Evolutionary conservation across 768 basidiomycete species (phyloP).

Genomic region (Cystofilobasidium capitatum): DNA sequence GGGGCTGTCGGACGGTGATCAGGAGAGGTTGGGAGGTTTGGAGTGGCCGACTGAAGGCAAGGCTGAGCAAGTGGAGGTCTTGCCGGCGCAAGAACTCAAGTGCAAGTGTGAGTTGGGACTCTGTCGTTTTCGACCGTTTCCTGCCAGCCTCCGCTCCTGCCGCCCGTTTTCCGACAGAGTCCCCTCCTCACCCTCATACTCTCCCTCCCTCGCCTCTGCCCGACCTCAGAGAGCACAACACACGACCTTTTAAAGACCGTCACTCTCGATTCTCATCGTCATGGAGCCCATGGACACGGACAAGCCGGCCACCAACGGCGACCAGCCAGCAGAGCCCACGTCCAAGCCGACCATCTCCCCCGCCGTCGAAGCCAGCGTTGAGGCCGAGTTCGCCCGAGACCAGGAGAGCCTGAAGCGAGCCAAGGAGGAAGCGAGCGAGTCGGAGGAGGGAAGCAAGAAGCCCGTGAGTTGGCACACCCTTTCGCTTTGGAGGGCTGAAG

Average conservation of each 20-base stretch:
- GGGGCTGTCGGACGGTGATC: no score
- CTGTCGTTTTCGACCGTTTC: no score
- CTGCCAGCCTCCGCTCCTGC: no score
- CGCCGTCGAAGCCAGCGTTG: background rate
- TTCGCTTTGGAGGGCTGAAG: background rate
- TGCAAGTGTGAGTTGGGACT: no score
- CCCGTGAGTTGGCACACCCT: background rate
- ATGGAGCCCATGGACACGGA: constrained; percentile 19
- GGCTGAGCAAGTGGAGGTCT: no score
- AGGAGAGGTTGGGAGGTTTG: no score
- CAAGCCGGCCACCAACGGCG: background rate
- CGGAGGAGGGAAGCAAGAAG: constrained; percentile 5
- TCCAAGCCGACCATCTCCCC: constrained; percentile 8
- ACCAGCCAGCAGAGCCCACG: background rate
- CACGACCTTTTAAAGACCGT: background rate
- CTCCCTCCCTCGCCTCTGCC: background rate
- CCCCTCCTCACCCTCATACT: no score
- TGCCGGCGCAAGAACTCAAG: no score
- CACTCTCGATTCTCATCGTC: background rate
- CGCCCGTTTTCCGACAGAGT: no score
- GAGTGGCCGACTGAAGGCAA: no score
- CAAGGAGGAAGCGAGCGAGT: background rate
- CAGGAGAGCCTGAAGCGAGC: background rate
- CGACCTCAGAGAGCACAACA: background rate
- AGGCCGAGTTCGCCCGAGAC: background rate